phyloP scores from a whole-genome alignment of 2,329 filamentous ascomycete genomes.

The Seiridium cupressi region DNA sequence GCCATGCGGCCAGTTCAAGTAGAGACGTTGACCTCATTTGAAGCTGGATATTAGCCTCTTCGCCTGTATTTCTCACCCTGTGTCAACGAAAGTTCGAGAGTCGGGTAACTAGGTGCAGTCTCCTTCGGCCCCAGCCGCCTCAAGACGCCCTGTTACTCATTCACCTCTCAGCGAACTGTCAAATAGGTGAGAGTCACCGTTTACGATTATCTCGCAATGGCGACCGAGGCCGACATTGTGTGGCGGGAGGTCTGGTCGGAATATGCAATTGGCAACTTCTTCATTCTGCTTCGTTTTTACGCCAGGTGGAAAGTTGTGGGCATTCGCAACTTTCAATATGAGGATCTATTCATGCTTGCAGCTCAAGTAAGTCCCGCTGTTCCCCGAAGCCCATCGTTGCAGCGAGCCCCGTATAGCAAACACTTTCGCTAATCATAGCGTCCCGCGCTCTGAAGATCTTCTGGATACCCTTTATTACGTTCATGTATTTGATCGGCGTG shows the following conservation, averaged over 20 bases:
- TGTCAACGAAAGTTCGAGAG: neutral
- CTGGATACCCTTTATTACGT: neutral
- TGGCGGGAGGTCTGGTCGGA: conserved; percentile 6
- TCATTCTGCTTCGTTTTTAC: conserved; percentile 5
- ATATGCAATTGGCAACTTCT: conserved; percentile 5
- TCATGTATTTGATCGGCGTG: neutral
- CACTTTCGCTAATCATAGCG: neutral
- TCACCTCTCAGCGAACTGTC: neutral
- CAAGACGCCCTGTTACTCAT: neutral
- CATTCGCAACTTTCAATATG: neutral
- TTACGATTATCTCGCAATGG: too few relatives aligned
- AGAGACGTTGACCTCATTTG: neutral
- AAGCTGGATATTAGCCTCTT: neutral
- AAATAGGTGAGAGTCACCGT: too few relatives aligned
- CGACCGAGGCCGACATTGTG: neutral
- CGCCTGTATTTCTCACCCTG: neutral
- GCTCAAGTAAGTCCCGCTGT: neutral
- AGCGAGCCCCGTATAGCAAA: neutral
- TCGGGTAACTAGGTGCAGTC: neutral
- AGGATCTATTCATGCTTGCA: conserved; percentile 5
- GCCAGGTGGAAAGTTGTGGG: conserved; percentile 4
- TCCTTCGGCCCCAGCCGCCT: too few relatives aligned
- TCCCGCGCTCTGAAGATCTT: neutral
- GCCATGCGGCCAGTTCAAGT: neutral
- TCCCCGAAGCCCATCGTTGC: neutral